Conservation (phyloP, 495 filamentous ascomycete genomes). For the Xylaria palmicola region DNA sequence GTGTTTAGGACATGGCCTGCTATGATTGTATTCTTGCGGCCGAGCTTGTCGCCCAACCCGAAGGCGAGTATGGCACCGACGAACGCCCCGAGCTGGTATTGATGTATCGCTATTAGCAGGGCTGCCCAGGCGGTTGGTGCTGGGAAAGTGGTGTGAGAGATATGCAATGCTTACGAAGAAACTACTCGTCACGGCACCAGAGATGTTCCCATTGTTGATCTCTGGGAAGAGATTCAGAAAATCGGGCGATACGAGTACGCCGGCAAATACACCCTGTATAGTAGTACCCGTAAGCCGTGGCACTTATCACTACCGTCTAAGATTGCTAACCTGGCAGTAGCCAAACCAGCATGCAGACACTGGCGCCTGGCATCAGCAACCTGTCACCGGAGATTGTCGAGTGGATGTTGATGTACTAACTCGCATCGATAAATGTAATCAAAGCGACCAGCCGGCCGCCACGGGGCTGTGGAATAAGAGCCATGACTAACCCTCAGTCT, state of each 20-base stretch:
- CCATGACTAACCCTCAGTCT: neutral
- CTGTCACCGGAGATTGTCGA: neutral
- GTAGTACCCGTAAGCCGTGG: neutral
- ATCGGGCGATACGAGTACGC: slow-evolving; percentile 36
- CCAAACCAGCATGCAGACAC: slow-evolving; percentile 30
- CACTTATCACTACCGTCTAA: neutral
- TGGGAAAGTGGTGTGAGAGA: neutral
- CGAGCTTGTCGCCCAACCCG: slow-evolving; percentile 41
- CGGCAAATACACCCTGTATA: slow-evolving; percentile 37
- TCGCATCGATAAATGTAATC: slow-evolving; percentile 28
- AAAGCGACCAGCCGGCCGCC: slow-evolving; percentile 25
- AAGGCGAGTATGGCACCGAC: slow-evolving; percentile 39
- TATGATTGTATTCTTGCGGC: slow-evolving; percentile 57
- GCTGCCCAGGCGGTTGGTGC: slow-evolving; percentile 20
- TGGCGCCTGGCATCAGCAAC: slow-evolving; percentile 6
- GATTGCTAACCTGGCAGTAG: slow-evolving; percentile 22
- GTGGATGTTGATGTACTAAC: slow-evolving; percentile 9
- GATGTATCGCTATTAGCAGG: slow-evolving; percentile 24
- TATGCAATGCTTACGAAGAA: slow-evolving; percentile 41
- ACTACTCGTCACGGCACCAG: slow-evolving; percentile 39
- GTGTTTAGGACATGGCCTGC: slow-evolving; percentile 57
- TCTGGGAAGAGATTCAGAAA: slow-evolving; percentile 29
- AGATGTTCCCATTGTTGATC: slow-evolving; percentile 20
- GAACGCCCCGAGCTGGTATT: slow-evolving; percentile 33
- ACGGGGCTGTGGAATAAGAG: neutral